phyloP scores from a whole-genome alignment of 2,329 filamentous ascomycete genomes.

The Nemania serpens region DNA sequence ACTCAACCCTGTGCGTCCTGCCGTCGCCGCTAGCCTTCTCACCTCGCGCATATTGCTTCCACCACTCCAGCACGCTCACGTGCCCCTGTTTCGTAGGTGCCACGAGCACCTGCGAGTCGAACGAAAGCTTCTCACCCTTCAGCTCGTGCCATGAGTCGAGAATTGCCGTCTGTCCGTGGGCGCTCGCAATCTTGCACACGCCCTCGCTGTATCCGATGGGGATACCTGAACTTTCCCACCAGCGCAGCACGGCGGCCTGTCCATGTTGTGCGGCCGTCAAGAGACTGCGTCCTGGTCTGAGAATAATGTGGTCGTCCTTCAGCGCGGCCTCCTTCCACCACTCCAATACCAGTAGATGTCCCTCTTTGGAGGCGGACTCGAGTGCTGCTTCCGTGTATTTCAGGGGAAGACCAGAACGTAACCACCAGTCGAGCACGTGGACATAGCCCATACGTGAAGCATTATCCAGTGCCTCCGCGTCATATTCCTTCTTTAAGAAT shows the following conservation, averaged over 20 bases:
- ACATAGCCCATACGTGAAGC: conserved; percentile 86
- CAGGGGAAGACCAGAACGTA: conserved; percentile 74
- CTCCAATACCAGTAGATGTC: conserved; percentile 82
- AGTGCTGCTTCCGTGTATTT: conserved; percentile 87
- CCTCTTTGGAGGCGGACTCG: conserved; percentile 83
- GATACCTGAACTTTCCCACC: conserved; percentile 86
- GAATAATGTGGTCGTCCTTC: conserved; percentile 59
- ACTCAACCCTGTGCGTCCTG: conserved; percentile 76
- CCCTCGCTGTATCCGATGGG: conserved; percentile 79
- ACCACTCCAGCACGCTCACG: conserved; percentile 87
- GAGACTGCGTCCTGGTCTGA: conserved; percentile 85
- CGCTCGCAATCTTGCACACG: conserved; percentile 81
- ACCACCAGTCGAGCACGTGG: conserved; percentile 89
- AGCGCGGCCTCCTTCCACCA: conserved; percentile 84
- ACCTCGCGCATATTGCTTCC: conserved; percentile 71
- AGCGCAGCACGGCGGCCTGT: conserved; percentile 75
- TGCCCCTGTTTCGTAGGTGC: conserved; percentile 88
- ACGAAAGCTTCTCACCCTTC: conserved; percentile 73
- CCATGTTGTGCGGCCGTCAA: conserved; percentile 84
- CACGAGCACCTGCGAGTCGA: conserved; percentile 82
- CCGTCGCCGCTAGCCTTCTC: conserved; percentile 55
- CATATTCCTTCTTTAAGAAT: conserved; percentile 86
- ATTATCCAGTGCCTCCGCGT: conserved; percentile 81
- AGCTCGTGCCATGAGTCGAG: conserved; percentile 81
- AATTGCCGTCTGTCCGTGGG: conserved; percentile 82